phyloP scores from a whole-genome alignment of 768 basidiomycete genomes.

The Zangia roseola region DNA sequence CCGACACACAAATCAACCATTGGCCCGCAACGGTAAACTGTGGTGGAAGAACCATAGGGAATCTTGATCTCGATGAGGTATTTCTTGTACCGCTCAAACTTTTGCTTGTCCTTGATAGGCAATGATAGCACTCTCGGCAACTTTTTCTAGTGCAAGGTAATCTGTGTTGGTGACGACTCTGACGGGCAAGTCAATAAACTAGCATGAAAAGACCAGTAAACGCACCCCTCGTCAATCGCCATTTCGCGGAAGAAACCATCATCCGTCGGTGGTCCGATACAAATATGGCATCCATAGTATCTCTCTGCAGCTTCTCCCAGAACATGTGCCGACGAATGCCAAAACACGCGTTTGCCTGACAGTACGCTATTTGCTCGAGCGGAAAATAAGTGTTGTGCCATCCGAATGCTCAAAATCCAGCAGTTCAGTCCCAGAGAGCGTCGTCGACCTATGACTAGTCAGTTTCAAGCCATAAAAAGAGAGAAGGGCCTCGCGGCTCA shows the following conservation, averaged over 20 bases:
- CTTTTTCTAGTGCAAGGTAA: conserved; percentile 85
- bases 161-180: conserved; percentile 80
- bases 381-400: conserved; percentile 42
- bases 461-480: not conserved
- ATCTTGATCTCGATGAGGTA: conserved; percentile 95
- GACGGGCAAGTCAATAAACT: not conserved
- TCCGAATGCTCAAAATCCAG: conserved; percentile 93
- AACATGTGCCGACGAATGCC: conserved; percentile 99
- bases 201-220: not conserved
- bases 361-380: no score
- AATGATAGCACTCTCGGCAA: conserved; percentile 79
- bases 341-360: conserved; percentile 92
- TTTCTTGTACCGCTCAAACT: conserved; percentile 96
- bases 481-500: no score
- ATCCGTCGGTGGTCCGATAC: conserved; percentile 94
- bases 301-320: conserved; percentile 95
- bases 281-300: conserved; percentile 96
- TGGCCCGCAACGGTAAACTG: conserved; percentile 97
- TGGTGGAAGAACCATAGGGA: conserved; percentile 93
- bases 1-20: conserved; percentile 98
- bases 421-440: conserved; percentile 87
- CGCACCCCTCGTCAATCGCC: conserved; percentile 78
- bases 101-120: conserved; percentile 98
- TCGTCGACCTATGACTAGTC: conserved; percentile 66
- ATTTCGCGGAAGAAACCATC: conserved; percentile 99